Conservation (phyloP, 2,329 filamentous ascomycete species). For the Monosporascus ibericus region DNA sequence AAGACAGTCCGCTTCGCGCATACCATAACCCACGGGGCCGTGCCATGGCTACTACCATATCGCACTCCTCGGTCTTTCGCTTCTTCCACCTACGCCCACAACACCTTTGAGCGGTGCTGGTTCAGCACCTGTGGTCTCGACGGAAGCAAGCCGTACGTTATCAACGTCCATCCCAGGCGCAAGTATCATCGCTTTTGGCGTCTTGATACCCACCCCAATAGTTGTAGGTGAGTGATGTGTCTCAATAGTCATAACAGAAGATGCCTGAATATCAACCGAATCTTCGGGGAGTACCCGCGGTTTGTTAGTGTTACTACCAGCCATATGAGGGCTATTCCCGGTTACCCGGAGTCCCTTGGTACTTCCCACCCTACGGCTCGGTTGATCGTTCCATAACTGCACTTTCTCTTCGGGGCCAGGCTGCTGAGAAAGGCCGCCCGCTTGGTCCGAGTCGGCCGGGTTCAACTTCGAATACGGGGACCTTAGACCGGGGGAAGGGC, state of each 20-base stretch:
- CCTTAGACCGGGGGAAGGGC: not conserved
- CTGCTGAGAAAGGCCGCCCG: not conserved
- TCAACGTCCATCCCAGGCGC: slow-evolving; percentile 5
- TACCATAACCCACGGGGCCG: slow-evolving; percentile 1
- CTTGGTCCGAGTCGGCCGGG: not conserved
- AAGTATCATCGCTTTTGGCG: slow-evolving; percentile 18
- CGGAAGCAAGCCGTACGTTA: slow-evolving; percentile 5
- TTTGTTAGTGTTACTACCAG: not conserved
- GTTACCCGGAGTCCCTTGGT: not conserved
- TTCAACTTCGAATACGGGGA: not conserved
- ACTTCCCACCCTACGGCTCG: not conserved
- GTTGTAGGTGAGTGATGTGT: slow-evolving; percentile 1
- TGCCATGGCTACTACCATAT: slow-evolving; percentile 7
- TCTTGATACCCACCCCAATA: slow-evolving; percentile 7
- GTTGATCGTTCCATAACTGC: not conserved
- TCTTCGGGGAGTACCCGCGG: not conserved
- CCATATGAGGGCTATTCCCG: not conserved
- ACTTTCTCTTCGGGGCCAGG: not conserved
- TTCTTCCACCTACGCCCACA: slow-evolving; percentile 4
- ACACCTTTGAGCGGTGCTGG: slow-evolving; percentile 6
- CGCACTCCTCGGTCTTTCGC: slow-evolving; percentile 10
- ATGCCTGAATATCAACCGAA: not conserved
- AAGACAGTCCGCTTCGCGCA: not conserved
- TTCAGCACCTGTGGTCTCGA: slow-evolving; percentile 1
- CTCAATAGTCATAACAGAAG: slow-evolving; percentile 1